A percentile compares a stretch with the other conserved stretches of the same genome.
phyloP scores from a whole-genome alignment of 352 stramenopile genomes.

The Pythium plurisporium region DNA sequence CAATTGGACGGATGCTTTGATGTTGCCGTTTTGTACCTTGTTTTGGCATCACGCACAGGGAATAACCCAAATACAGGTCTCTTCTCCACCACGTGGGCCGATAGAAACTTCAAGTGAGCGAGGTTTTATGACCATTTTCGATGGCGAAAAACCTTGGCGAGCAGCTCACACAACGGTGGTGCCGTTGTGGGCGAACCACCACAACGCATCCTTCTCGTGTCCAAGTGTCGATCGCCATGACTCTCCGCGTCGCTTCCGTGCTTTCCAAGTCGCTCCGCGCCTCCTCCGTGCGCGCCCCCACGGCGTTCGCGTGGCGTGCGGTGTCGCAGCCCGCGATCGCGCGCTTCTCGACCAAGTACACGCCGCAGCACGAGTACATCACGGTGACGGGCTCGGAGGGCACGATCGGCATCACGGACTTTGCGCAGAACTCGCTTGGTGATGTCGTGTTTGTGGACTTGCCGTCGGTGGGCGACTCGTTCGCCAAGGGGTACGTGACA shows the following conservation, averaged over 20 bases:
- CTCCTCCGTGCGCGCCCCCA: slow-evolving; percentile 18
- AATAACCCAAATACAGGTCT: slow-evolving; percentile 4
- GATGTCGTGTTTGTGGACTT: slow-evolving; percentile 98
- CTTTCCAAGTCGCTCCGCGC: slow-evolving; percentile 53
- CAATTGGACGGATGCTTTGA: background rate
- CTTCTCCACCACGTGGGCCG: background rate
- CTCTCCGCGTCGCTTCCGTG: slow-evolving; percentile 43
- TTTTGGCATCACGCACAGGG: slow-evolving; percentile 3
- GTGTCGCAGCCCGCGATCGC: slow-evolving; percentile 29
- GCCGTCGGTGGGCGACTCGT: slow-evolving; percentile 90
- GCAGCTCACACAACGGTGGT: background rate
- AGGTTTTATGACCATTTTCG: slow-evolving; percentile 12
- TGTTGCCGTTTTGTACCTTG: slow-evolving; percentile 14
- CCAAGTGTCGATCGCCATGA: slow-evolving; percentile 37
- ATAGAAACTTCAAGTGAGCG: slow-evolving; percentile 24
- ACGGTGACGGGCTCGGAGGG: slow-evolving; percentile 71
- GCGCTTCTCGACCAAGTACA: slow-evolving; percentile 86
- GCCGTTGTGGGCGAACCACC: slow-evolving; percentile 1
- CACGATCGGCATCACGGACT: slow-evolving; percentile 97
- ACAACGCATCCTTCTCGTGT: slow-evolving; percentile 8
- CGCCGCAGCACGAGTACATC: slow-evolving; percentile 83
- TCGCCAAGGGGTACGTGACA: slow-evolving; percentile 85
- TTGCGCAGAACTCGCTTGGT: slow-evolving; percentile 95
- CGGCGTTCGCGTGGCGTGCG: slow-evolving; percentile 26
- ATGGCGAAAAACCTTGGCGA: slow-evolving; percentile 4